phyloP scores from a whole-genome alignment of 1,139 yeast genomes.

The Magnusiomyces sp. region DNA sequence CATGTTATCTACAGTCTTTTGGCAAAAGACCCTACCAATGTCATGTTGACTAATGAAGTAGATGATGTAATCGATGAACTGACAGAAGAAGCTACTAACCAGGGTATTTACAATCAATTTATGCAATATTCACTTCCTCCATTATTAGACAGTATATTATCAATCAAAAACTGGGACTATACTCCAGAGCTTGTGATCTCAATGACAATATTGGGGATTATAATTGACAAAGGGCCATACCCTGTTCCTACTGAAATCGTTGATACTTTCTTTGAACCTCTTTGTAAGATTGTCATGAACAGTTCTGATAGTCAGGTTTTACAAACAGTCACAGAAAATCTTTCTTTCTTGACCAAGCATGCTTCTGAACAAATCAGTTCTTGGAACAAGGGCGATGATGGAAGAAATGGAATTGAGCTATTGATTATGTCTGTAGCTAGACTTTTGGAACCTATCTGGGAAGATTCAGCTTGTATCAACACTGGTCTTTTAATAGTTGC shows the following conservation, averaged over 20 bases:
- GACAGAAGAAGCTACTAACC: constrained; percentile 40
- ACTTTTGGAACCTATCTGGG: constrained; percentile 59
- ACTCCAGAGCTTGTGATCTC: constrained; percentile 52
- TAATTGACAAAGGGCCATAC: constrained; percentile 42
- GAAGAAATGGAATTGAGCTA: constrained; percentile 44
- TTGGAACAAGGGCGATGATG: constrained; percentile 34
- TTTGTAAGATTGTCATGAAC: constrained; percentile 43
- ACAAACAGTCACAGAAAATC: constrained; percentile 70
- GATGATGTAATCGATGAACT: constrained; percentile 58
- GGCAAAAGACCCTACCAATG: constrained; percentile 65
- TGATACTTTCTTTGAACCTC: constrained; percentile 42
- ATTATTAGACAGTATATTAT: constrained; percentile 36
- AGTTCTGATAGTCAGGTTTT: constrained; percentile 72
- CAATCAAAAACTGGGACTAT: constrained; percentile 24
- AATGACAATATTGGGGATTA: constrained; percentile 54
- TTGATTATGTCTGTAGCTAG: constrained; percentile 18
- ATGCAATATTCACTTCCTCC: constrained; percentile 49
- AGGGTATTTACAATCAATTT: constrained; percentile 33
- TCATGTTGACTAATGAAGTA: constrained; percentile 50
- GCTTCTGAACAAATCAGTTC: constrained; percentile 39
- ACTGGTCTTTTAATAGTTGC: constrained; percentile 37
- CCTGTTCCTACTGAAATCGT: constrained; percentile 45
- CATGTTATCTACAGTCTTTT: constrained; percentile 56
- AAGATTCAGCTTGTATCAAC: constrained; percentile 74
- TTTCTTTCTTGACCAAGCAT: constrained; percentile 52